Conservation (phyloP, 2,329 filamentous ascomycete species). For the Trichoderma semiorbis region DNA sequence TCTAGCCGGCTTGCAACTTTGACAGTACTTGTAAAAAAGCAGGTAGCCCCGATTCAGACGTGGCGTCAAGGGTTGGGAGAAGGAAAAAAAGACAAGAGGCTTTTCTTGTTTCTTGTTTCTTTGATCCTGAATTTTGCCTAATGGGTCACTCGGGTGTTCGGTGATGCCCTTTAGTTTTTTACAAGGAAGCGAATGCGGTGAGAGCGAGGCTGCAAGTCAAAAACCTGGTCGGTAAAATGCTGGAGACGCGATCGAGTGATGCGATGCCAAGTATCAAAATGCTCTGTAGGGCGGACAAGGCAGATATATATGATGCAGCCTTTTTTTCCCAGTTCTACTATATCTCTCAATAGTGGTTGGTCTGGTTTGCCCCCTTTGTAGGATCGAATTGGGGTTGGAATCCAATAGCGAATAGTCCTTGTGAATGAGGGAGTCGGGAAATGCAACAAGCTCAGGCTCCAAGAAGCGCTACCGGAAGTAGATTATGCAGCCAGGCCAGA, state of each 20-base stretch:
- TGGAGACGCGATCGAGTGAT: background rate
- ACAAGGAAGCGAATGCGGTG: constrained; percentile 1
- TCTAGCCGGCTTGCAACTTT: background rate
- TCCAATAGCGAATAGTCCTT: constrained; percentile 7
- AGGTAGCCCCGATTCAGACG: constrained; percentile 6
- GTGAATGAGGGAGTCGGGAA: background rate
- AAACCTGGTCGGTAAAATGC: background rate
- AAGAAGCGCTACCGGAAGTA: background rate
- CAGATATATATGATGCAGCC: background rate
- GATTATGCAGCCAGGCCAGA: background rate
- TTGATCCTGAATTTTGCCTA: background rate
- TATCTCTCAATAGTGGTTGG: background rate
- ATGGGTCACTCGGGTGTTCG: background rate
- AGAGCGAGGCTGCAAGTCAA: background rate
- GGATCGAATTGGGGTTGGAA: constrained; percentile 10
- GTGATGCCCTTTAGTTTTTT: background rate
- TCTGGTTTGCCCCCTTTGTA: background rate
- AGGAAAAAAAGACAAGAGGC: too few species aligned
- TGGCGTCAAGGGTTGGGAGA: constrained; percentile 9
- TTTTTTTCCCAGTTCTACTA: background rate
- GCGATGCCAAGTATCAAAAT: constrained; percentile 7
- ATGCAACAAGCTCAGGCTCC: background rate
- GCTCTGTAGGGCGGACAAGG: background rate
- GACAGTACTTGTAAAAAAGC: background rate
- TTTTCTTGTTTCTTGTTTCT: background rate